A percentile compares a stretch with the other conserved stretches of the same genome.
Conservation (phyloP, 2,329 filamentous ascomycete species). For the Kalmusia sp. region DNA sequence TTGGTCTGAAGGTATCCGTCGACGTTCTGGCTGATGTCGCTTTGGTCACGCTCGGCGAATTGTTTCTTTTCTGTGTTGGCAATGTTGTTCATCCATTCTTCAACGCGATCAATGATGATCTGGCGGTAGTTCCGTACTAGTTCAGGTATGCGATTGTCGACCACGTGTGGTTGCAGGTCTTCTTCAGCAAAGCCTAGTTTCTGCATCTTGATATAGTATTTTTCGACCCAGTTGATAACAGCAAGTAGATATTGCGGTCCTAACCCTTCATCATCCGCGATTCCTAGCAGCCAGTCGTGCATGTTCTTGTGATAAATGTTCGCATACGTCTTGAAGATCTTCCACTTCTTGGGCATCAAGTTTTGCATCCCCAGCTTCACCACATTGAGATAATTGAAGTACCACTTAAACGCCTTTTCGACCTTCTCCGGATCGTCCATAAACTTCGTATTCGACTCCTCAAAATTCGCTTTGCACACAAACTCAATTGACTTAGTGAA, state of each 20-base stretch:
- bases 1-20: conserved; percentile 92
- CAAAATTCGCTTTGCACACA: conserved; percentile 77
- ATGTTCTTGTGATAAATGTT: conserved; percentile 92
- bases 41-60: conserved; percentile 78
- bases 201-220: conserved; percentile 95
- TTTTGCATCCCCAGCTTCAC: conserved; percentile 91
- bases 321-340: conserved; percentile 88
- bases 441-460: conserved; percentile 75
- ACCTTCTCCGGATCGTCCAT: conserved; percentile 81
- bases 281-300: conserved; percentile 87
- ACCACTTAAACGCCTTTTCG: conserved; percentile 92
- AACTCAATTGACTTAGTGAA: conserved; percentile 82
- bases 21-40: conserved; percentile 77
- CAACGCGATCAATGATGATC: conserved; percentile 92
- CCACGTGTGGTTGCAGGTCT: conserved; percentile 82
- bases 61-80: conserved; percentile 80
- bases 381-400: conserved; percentile 95
- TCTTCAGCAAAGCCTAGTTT: conserved; percentile 82
- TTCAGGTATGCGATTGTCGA: conserved; percentile 89
- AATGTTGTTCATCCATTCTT: conserved; percentile 97
- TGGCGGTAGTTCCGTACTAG: conserved; percentile 92
- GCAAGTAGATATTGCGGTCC: conserved; percentile 86
- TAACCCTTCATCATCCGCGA: conserved; percentile 85
- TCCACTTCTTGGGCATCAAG: conserved; percentile 96
- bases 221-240: conserved; percentile 93